Conservation (phyloP, 83 land plant species). For the Diphasiastrum complanatum region DNA sequence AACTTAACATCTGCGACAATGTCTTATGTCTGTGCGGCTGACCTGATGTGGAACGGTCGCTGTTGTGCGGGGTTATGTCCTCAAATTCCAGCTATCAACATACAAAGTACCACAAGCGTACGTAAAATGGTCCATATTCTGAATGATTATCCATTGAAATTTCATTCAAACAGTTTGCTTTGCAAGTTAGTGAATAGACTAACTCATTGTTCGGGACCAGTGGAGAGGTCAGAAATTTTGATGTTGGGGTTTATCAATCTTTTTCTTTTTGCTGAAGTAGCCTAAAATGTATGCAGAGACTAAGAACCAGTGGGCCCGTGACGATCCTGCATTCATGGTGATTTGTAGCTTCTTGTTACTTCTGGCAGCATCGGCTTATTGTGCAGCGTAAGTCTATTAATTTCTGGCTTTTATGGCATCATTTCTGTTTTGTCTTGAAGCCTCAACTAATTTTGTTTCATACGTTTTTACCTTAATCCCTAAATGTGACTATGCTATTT, state of each 20-base stretch:
- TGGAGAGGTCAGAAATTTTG: neutral
- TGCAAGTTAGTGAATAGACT: slow-evolving; percentile 1
- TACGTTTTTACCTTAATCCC: no score
- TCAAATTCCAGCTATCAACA: slow-evolving; percentile 77
- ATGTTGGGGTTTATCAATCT: neutral
- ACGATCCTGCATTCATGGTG: slow-evolving; percentile 94
- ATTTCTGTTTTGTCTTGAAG: neutral
- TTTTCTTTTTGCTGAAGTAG: neutral
- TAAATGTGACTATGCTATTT: no score
- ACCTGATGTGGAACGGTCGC: neutral
- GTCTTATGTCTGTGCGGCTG: neutral
- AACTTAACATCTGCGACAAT: no score
- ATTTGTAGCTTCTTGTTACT: slow-evolving; percentile 65
- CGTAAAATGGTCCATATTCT: slow-evolving; percentile 23
- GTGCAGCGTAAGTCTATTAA: slow-evolving; percentile 75
- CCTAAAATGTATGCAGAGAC: slow-evolving; percentile 54
- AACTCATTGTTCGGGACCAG: neutral
- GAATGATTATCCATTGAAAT: neutral
- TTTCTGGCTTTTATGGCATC: no score
- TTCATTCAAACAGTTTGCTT: neutral
- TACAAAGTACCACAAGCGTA: slow-evolving; percentile 97
- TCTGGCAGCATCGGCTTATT: slow-evolving; percentile 82
- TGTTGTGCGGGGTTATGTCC: neutral
- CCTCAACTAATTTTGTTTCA: no score
- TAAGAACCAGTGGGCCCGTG: slow-evolving; percentile 98